These are phyloP conservation scores for Claviceps pusilla DNA, from an alignment of 2,329 filamentous ascomycete species.

Conservation along the genomic window DNA sequence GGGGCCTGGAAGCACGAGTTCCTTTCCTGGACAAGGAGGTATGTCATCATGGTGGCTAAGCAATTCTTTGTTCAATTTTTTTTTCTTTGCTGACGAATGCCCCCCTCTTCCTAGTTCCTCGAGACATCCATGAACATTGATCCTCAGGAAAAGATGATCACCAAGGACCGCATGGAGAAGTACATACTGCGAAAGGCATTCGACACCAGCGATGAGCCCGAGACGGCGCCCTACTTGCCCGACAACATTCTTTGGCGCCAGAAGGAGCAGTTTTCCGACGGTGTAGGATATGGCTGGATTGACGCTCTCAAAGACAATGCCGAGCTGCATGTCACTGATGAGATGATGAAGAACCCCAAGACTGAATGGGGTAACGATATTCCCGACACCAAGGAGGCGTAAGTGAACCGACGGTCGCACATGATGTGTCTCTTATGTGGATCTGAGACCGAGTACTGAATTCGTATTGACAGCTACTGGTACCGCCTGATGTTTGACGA, in stretches of 20 bases:
- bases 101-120: conserved; percentile 48
- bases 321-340: conserved; percentile 76
- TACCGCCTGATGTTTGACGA: conserved; percentile 98
- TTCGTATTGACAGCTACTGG: conserved; percentile 53
- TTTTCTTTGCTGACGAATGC: not conserved
- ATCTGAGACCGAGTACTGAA: not conserved
- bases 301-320: conserved; percentile 92
- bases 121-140: conserved; percentile 88
- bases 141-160: conserved; percentile 91
- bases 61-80: too few relatives aligned
- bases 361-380: conserved; percentile 87
- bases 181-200: conserved; percentile 97
- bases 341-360: conserved; percentile 98
- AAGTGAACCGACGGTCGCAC: conserved; percentile 18
- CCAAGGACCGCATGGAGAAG: conserved; percentile 78
- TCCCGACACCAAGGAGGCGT: conserved; percentile 93
- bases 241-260: conserved; percentile 94
- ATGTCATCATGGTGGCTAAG: conserved; percentile 10
- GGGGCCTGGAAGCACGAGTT: conserved; percentile 94
- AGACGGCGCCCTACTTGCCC: conserved; percentile 73
- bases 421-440: not conserved
- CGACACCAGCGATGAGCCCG: conserved; percentile 78
- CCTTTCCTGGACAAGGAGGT: conserved; percentile 92
- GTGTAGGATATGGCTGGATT: conserved; percentile 98
- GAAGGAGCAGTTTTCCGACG: conserved; percentile 98